phyloP scores from a whole-genome alignment of 2,329 filamentous ascomycete genomes.

The Colletotrichum sidae region DNA sequence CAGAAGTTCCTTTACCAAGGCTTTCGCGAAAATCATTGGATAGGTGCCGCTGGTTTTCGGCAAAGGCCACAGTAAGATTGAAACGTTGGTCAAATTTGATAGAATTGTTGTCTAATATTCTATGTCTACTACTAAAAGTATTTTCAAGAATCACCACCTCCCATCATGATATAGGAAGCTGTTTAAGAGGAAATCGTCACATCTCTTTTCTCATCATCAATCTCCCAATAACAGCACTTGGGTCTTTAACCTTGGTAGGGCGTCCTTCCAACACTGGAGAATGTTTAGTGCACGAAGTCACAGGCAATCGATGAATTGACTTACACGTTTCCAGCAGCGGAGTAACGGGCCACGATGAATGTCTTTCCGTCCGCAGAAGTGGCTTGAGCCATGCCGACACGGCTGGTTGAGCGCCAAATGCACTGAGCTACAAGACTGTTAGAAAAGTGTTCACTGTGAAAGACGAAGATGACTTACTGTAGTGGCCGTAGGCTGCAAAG shows the following conservation, averaged over 20 bases:
- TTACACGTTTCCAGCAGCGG: conserved; percentile 44
- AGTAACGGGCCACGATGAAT: conserved; percentile 49
- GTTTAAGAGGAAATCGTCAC: too few relatives aligned
- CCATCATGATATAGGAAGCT: too few relatives aligned
- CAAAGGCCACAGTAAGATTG: neutral
- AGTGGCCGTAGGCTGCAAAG: conserved; percentile 41
- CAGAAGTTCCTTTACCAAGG: too few relatives aligned
- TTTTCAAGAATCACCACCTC: neutral
- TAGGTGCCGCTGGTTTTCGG: too few relatives aligned
- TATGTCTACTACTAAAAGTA: neutral
- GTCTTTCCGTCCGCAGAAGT: conserved; percentile 42
- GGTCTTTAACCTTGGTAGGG: neutral
- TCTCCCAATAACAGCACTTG: too few relatives aligned
- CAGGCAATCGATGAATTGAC: neutral
- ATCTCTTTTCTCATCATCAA: too few relatives aligned
- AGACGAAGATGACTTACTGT: conserved; percentile 34
- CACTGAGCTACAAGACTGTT: conserved; percentile 38
- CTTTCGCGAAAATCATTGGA: too few relatives aligned
- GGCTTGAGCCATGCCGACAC: conserved; percentile 46
- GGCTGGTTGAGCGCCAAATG: conserved; percentile 45
- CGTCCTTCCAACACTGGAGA: neutral
- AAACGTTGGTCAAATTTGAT: neutral
- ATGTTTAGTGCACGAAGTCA: neutral
- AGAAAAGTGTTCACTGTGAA: neutral
- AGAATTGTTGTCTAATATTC: neutral